Evolutionary conservation across 1,284 basidiomycete species (phyloP).

Genomic region (Schizophyllum commune): DNA sequence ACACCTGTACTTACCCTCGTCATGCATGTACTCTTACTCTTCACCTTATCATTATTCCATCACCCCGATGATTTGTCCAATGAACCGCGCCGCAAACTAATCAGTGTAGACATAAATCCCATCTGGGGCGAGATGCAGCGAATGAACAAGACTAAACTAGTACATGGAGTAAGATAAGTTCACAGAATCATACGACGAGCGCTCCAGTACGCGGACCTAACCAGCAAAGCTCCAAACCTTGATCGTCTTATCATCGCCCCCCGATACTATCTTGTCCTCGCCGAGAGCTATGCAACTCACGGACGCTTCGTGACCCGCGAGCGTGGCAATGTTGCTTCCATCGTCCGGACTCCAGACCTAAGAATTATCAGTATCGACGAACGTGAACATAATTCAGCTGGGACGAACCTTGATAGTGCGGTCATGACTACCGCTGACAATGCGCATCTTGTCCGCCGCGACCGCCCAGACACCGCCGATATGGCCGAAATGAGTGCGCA

Average conservation of each 20-base stretch:
- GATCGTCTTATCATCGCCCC: slow-evolving; percentile 83
- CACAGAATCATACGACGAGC: neutral
- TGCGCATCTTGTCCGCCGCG: slow-evolving; percentile 84
- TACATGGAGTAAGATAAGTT: neutral
- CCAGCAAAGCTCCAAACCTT: slow-evolving; percentile 76
- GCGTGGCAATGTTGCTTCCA: slow-evolving; percentile 80
- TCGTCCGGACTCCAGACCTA: slow-evolving; percentile 92
- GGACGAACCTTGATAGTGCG: slow-evolving; percentile 77
- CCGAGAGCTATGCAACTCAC: slow-evolving; percentile 88
- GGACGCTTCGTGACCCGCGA: slow-evolving; percentile 91
- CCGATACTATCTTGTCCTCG: slow-evolving; percentile 94
- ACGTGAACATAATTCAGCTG: slow-evolving; percentile 10
- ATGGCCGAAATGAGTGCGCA: slow-evolving; percentile 90
- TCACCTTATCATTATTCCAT: too few relatives aligned
- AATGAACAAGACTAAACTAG: slow-evolving; percentile 1
- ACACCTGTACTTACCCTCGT: too few relatives aligned
- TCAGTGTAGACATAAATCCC: too few relatives aligned
- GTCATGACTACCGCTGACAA: slow-evolving; percentile 91
- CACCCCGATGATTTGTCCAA: too few relatives aligned
- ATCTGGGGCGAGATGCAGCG: neutral
- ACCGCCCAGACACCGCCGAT: slow-evolving; percentile 97
- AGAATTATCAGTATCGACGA: slow-evolving; percentile 5
- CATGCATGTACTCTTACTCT: too few relatives aligned
- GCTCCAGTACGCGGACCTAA: slow-evolving; percentile 13
- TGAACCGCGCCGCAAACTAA: too few relatives aligned